A percentile compares a stretch with the other conserved stretches of the same genome.
phyloP scores from a whole-genome alignment of 768 basidiomycete genomes.

The Leccinum subtestaceum region DNA sequence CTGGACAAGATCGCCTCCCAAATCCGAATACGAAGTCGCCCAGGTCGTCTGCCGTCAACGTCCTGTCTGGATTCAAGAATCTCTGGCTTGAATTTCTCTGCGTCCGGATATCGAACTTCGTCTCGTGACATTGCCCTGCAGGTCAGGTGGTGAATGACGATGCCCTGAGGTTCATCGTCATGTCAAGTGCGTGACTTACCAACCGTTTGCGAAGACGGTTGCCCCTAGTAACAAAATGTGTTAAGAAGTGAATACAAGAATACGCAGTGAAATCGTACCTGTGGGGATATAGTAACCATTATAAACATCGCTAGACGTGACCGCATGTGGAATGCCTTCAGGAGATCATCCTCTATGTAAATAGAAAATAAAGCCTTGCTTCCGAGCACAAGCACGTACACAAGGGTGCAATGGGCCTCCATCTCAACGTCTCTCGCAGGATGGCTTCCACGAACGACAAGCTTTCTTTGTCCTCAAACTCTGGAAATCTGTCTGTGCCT shows the following conservation, averaged over 20 bases:
- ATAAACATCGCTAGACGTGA: conserved; percentile 39
- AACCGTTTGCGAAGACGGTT: background rate
- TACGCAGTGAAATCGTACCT: conserved; percentile 23
- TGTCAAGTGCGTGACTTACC: background rate
- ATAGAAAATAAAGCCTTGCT: background rate
- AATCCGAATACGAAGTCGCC: background rate
- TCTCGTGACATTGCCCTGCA: background rate
- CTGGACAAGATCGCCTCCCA: background rate
- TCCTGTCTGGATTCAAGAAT: too few relatives aligned
- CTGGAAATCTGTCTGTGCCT: background rate
- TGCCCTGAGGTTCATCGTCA: background rate
- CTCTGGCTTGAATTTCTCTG: conserved; percentile 10
- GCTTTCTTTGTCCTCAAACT: background rate
- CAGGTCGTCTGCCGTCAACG: background rate
- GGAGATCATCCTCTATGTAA: background rate
- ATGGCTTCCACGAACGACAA: background rate
- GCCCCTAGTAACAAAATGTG: background rate
- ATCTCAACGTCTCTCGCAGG: background rate
- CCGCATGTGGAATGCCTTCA: conserved; percentile 17
- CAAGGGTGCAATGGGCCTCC: background rate
- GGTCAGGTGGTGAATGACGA: background rate
- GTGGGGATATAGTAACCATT: conserved; percentile 48
- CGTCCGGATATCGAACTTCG: conserved; percentile 7
- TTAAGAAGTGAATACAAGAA: background rate
- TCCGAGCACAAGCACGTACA: background rate